These are phyloP conservation scores for Cercophora sp. DNA, from an alignment of 495 filamentous ascomycete species.

Conservation along the genomic window DNA sequence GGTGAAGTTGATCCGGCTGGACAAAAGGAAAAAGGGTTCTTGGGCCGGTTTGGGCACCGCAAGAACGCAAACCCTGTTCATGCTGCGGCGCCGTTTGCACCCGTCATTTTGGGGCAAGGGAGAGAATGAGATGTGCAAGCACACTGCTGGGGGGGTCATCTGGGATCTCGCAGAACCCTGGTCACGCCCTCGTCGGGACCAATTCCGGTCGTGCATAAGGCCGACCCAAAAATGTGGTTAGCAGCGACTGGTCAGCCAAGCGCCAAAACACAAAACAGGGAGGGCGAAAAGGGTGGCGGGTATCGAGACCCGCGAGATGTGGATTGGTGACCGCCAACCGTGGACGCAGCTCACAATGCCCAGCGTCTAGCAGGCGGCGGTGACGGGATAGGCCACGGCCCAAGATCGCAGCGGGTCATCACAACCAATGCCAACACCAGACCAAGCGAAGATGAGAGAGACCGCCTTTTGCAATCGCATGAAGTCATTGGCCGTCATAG, in stretches of 20 bases:
- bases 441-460: neutral
- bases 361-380: neutral
- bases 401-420: too few relatives aligned
- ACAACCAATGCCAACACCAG: too few relatives aligned
- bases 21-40: too few relatives aligned
- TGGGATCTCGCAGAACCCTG: neutral
- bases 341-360: too few relatives aligned
- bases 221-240: slow-evolving; percentile 22
- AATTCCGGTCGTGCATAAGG: slow-evolving; percentile 6
- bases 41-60: too few relatives aligned
- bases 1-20: too few relatives aligned
- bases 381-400: neutral
- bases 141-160: neutral
- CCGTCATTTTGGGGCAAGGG: neutral
- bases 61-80: too few relatives aligned
- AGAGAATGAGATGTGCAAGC: too few relatives aligned
- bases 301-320: neutral
- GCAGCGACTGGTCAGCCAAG: slow-evolving; percentile 21
- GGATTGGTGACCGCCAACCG: neutral
- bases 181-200: slow-evolving; percentile 3
- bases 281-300: neutral
- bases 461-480: neutral
- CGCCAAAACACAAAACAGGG: slow-evolving; percentile 14
- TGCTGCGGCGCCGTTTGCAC: too few relatives aligned
- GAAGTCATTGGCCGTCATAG: slow-evolving; percentile 5